Evolutionary conservation across 805 yeast species (phyloP).

Genomic region (Monosporozyma siamensis): DNA sequence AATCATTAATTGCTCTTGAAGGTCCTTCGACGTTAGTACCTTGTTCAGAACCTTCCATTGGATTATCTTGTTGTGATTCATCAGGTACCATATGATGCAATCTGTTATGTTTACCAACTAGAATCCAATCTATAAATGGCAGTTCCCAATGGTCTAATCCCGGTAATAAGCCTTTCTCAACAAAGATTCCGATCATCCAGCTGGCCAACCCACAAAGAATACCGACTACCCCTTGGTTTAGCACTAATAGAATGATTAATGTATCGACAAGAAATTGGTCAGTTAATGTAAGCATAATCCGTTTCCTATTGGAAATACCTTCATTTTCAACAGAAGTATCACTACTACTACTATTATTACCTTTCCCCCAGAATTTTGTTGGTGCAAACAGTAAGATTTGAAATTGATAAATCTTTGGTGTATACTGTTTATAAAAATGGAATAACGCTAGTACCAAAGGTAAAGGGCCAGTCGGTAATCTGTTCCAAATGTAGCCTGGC

Average conservation of each 20-base stretch:
- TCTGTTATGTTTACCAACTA: no score
- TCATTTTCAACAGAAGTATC: conserved; percentile 9
- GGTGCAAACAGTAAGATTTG: conserved; percentile 30
- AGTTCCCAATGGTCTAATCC: conserved; percentile 31
- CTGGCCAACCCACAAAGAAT: conserved; percentile 34
- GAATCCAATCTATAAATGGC: conserved; percentile 22
- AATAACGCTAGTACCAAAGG: conserved; percentile 33
- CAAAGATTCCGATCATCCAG: conserved; percentile 36
- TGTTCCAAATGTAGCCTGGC: conserved; percentile 25
- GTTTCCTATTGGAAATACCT: not conserved
- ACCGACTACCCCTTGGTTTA: conserved; percentile 38
- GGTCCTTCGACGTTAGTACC: not conserved
- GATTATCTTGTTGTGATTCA: not conserved
- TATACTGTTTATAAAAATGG: conserved; percentile 33
- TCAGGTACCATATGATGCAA: no score
- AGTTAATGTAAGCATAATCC: conserved; percentile 16
- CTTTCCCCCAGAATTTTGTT: conserved; percentile 12
- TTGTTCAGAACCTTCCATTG: not conserved
- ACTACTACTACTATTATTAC: conserved; percentile 6
- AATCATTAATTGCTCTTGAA: not conserved
- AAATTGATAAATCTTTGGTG: conserved; percentile 35
- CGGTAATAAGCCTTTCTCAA: conserved; percentile 37
- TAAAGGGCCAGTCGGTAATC: conserved; percentile 36
- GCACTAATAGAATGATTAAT: conserved; percentile 28
- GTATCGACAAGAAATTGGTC: conserved; percentile 30